A percentile compares a stretch with the other conserved stretches of the same genome.
Conservation (phyloP, 1,284 basidiomycete species). For the Abortiporus biennis region DNA sequence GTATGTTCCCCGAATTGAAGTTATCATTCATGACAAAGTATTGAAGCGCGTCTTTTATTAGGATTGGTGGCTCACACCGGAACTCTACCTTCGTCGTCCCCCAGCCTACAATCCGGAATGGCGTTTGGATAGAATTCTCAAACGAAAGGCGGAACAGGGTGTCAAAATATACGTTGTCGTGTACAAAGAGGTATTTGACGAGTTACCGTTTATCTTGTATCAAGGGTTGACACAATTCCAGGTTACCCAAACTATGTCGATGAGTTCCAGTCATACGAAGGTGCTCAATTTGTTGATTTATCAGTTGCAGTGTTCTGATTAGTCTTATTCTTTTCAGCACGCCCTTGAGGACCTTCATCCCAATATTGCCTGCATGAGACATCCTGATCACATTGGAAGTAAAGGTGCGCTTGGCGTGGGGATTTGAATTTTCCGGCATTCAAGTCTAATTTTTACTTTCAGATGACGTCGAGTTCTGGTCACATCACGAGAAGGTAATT, state of each 20-base stretch:
- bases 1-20: constrained; percentile 27
- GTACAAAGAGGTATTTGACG: constrained; percentile 68
- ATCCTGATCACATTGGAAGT: constrained; percentile 85
- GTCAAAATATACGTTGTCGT: constrained; percentile 87
- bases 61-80: constrained; percentile 93
- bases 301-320: constrained; percentile 8
- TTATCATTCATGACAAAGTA: background rate
- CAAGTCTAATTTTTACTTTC: background rate
- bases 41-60: constrained; percentile 22
- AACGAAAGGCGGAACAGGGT: constrained; percentile 85
- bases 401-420: constrained; percentile 40
- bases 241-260: constrained; percentile 85
- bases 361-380: constrained; percentile 83
- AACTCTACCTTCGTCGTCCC: constrained; percentile 87
- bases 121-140: constrained; percentile 79
- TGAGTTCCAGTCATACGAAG: constrained; percentile 85
- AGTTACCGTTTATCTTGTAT: background rate
- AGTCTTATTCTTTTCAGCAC: constrained; percentile 33
- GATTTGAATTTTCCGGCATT: background rate
- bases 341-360: constrained; percentile 77
- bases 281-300: constrained; percentile 21
- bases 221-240: background rate
- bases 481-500: constrained; percentile 69
- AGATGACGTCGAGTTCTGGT: constrained; percentile 79
- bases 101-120: constrained; percentile 79